Conservation (phyloP, 2,329 filamentous ascomycete genomes). For the Botrytis fragariae region DNA sequence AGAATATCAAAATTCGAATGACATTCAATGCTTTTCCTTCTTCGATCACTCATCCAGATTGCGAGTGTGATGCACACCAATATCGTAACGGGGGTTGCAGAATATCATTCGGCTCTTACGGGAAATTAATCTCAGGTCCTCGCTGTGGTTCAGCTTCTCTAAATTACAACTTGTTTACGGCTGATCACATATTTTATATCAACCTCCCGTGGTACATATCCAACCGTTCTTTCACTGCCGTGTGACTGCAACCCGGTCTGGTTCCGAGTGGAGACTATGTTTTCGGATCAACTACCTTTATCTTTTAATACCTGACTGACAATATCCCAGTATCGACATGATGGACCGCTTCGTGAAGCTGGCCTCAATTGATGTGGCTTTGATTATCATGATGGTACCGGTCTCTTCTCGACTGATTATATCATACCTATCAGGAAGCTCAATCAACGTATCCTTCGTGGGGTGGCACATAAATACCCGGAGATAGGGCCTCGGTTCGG, state of each 20-base stretch:
- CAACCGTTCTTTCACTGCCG: background rate
- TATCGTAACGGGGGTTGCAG: background rate
- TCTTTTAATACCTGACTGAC: background rate
- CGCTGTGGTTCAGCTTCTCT: background rate
- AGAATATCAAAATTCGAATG: background rate
- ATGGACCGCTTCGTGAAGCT: background rate
- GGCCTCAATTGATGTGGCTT: background rate
- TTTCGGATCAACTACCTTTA: background rate
- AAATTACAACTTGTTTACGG: slow-evolving; percentile 3
- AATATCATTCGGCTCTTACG: background rate
- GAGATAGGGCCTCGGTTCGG: slow-evolving; percentile 11
- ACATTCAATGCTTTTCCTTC: background rate
- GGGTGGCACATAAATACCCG: slow-evolving; percentile 12
- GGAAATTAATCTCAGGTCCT: background rate
- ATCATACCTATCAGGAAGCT: background rate
- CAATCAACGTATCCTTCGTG: background rate
- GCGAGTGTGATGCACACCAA: slow-evolving; percentile 1
- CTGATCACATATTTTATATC: slow-evolving; percentile 15
- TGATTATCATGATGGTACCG: background rate
- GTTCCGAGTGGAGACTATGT: background rate
- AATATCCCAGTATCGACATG: background rate
- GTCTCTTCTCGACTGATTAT: background rate
- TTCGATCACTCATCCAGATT: background rate
- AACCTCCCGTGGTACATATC: slow-evolving; percentile 2
- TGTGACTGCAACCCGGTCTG: background rate